Evolutionary conservation across 2,329 filamentous ascomycete genomes (phyloP).

Genomic region (Chaetomium olivaceum): DNA sequence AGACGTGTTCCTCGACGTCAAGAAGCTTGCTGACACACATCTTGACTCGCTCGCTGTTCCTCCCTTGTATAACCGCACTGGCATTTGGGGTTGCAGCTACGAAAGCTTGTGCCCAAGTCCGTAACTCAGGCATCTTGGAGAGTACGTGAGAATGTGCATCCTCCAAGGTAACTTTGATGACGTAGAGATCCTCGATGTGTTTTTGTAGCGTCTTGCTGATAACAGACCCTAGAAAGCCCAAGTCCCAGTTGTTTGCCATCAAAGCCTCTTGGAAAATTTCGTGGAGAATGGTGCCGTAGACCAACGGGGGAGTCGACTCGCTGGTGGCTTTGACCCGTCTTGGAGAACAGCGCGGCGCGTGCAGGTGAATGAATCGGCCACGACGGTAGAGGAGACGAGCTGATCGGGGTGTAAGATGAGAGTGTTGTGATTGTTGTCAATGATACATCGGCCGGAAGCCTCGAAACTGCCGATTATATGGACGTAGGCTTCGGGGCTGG

Average conservation of each 20-base stretch:
- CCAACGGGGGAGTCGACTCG: constrained; percentile 74
- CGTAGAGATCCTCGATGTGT: constrained; percentile 87
- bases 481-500: constrained; percentile 72
- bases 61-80: constrained; percentile 74
- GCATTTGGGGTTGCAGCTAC: constrained; percentile 65
- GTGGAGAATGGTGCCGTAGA: constrained; percentile 92
- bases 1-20: constrained; percentile 96
- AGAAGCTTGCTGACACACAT: constrained; percentile 92
- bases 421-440: constrained; percentile 81
- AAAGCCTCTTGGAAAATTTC: constrained; percentile 93
- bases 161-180: constrained; percentile 72
- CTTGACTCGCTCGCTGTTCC: constrained; percentile 71
- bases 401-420: constrained; percentile 94
- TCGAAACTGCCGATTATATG: constrained; percentile 84
- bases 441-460: constrained; percentile 67
- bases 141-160: constrained; percentile 77
- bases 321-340: constrained; percentile 89
- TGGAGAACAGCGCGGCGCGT: constrained; percentile 88
- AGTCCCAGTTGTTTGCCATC: constrained; percentile 78
- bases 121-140: constrained; percentile 79
- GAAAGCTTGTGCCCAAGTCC: constrained; percentile 81
- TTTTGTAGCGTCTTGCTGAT: constrained; percentile 70
- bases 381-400: constrained; percentile 88
- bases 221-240: constrained; percentile 62
- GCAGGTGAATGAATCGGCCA: constrained; percentile 95